phyloP scores from a whole-genome alignment of 148 eudicot species.

The Dysphania ambrosioides region DNA sequence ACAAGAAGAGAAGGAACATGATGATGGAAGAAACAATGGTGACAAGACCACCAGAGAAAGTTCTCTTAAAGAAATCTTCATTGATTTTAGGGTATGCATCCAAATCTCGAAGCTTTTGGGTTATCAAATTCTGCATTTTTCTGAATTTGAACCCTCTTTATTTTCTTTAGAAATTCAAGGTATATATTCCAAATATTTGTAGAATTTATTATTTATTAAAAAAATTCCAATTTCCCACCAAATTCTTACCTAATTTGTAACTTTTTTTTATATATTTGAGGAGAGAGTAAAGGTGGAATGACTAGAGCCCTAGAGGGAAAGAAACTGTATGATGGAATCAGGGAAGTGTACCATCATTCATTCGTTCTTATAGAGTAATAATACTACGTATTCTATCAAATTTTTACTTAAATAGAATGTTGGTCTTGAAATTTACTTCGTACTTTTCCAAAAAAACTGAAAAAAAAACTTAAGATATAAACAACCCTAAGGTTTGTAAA shows the following conservation, averaged over 20 bases:
- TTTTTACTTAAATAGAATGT: too few relatives aligned
- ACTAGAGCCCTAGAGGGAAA: too few relatives aligned
- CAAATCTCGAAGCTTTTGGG: constrained; percentile 59
- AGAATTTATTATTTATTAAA: background rate
- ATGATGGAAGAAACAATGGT: constrained; percentile 61
- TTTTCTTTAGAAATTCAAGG: background rate
- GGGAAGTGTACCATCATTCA: background rate
- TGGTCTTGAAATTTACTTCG: too few relatives aligned
- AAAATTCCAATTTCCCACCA: constrained; percentile 7
- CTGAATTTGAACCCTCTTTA: constrained; percentile 12
- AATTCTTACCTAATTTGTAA: background rate
- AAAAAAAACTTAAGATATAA: too few relatives aligned
- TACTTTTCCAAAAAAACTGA: too few relatives aligned
- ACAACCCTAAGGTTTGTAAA: too few relatives aligned
- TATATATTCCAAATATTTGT: background rate
- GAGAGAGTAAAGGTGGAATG: too few relatives aligned
- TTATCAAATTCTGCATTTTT: constrained; percentile 48
- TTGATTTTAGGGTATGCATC: constrained; percentile 94
- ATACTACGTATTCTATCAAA: too few relatives aligned
- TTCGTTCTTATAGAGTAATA: too few relatives aligned
- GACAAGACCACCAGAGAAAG: constrained; percentile 85
- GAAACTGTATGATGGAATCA: constrained; percentile 9
- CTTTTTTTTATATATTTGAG: background rate
- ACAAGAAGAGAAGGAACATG: constrained; percentile 71
- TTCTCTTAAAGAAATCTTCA: constrained; percentile 85